These are phyloP conservation scores for Tuber microsphaerosporum DNA, from an alignment of 495 filamentous ascomycete species.

Conservation along the genomic window DNA sequence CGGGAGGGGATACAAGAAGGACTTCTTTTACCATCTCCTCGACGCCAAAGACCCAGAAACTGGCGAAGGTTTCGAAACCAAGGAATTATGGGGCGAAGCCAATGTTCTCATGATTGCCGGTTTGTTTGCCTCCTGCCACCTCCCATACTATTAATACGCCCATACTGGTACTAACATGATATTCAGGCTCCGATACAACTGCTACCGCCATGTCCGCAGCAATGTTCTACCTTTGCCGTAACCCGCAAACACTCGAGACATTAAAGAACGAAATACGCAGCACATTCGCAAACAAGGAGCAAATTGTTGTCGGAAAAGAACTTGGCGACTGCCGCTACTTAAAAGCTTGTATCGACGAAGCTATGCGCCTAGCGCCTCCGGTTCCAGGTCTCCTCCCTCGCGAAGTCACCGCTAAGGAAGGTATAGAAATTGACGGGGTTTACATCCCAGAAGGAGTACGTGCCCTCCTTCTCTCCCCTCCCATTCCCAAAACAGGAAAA, in stretches of 20 bases:
- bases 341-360: constrained; percentile 58
- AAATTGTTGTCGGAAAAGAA: constrained; percentile 50
- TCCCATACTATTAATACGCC: neutral
- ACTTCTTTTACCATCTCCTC: constrained; percentile 54
- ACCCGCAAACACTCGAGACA: constrained; percentile 45
- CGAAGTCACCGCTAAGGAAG: constrained; percentile 51
- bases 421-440: constrained; percentile 51
- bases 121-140: constrained; percentile 21
- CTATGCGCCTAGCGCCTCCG: constrained; percentile 58
- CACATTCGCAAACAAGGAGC: constrained; percentile 50
- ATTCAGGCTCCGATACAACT: constrained; percentile 54
- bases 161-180: neutral
- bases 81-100: constrained; percentile 42
- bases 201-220: constrained; percentile 53
- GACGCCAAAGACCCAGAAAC: constrained; percentile 55
- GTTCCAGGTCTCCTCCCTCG: constrained; percentile 54
- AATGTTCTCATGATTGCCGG: constrained; percentile 45
- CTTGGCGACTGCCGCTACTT: constrained; percentile 52
- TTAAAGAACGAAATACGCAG: constrained; percentile 51
- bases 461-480: constrained; percentile 24
- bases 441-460: constrained; percentile 50
- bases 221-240: constrained; percentile 58
- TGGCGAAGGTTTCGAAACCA: constrained; percentile 41
- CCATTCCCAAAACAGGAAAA: constrained; percentile 43
- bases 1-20: constrained; percentile 36